Percentiles rank a stretch among this genome's conserved stretches.
Conservation (phyloP, 106 monocot species). For the Posidonia australis region DNA sequence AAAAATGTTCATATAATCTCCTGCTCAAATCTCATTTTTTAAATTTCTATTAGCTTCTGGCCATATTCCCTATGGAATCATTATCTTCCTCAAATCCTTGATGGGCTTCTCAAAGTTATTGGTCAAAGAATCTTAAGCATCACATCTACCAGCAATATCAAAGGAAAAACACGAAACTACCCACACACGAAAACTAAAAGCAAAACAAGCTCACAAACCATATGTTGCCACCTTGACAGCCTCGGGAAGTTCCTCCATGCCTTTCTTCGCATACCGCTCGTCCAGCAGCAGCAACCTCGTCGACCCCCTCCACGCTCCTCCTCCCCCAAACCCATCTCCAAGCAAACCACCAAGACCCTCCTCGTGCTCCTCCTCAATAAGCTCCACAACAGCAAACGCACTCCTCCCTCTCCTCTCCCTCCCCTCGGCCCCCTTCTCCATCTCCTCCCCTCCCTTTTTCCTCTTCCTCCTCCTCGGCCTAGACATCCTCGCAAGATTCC, state of each 20-base stretch:
- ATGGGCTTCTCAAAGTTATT: too few species aligned
- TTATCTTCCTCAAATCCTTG: not conserved
- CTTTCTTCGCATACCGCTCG: slow-evolving; percentile 42
- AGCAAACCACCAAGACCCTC: slow-evolving; percentile 53
- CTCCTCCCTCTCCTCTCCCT: slow-evolving; percentile 24
- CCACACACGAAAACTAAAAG: not conserved
- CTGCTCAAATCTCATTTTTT: too few species aligned
- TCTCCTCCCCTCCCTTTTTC: slow-evolving; percentile 10
- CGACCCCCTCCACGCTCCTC: slow-evolving; percentile 62
- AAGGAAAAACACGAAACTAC: not conserved
- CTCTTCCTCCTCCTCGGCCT: slow-evolving; percentile 59
- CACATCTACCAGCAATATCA: not conserved
- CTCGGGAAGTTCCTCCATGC: slow-evolving; percentile 47
- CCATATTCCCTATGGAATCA: too few species aligned
- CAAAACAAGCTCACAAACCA: slow-evolving; percentile 22
- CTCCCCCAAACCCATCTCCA: slow-evolving; percentile 37
- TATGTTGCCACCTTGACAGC: slow-evolving; percentile 58
- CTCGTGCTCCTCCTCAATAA: slow-evolving; percentile 13
- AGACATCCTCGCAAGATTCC: slow-evolving; percentile 79
- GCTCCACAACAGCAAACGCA: slow-evolving; percentile 26
- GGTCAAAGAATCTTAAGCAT: not conserved
- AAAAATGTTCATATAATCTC: too few species aligned
- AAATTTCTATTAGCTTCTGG: too few species aligned
- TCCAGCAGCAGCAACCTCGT: slow-evolving; percentile 82
- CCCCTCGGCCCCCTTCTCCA: slow-evolving; percentile 7